Evolutionary conservation across 805 yeast genomes (phyloP).

Genomic region (Wickerhamomyces bisporus): DNA sequence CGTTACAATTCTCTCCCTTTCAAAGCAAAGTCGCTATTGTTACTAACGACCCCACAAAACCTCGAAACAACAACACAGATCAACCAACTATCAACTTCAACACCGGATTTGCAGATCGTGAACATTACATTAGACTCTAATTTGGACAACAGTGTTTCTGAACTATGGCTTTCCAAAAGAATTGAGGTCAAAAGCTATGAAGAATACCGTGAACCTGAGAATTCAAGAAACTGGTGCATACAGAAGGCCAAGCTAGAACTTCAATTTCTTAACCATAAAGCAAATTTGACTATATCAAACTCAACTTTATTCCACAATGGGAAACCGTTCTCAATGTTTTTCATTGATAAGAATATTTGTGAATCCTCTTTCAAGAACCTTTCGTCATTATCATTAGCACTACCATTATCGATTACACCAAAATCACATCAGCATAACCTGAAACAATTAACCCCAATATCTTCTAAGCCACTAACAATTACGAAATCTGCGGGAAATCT

Average conservation of each 20-base stretch:
- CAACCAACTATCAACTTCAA: not conserved
- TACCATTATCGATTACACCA: not conserved
- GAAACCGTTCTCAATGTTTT: not conserved
- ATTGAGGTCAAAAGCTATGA: not conserved
- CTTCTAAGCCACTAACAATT: not conserved
- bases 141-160: not conserved
- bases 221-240: not conserved
- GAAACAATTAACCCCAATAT: not conserved
- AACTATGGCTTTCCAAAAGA: not conserved
- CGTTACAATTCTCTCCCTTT: too few species aligned
- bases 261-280: not conserved
- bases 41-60: not conserved
- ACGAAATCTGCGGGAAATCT: slow-evolving; percentile 5
- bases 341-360: not conserved
- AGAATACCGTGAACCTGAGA: too few species aligned
- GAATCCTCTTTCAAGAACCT: not conserved
- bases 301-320: not conserved
- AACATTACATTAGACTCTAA: not conserved
- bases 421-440: not conserved
- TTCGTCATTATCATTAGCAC: not conserved
- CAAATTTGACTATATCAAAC: not conserved
- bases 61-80: slow-evolving; percentile 3
- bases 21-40: too few species aligned
- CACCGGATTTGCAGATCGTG: not conserved
- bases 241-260: not conserved